These are phyloP conservation scores for Macrolepiota dolichaula DNA, from an alignment of 768 basidiomycete genomes.

Conservation along the genomic window DNA sequence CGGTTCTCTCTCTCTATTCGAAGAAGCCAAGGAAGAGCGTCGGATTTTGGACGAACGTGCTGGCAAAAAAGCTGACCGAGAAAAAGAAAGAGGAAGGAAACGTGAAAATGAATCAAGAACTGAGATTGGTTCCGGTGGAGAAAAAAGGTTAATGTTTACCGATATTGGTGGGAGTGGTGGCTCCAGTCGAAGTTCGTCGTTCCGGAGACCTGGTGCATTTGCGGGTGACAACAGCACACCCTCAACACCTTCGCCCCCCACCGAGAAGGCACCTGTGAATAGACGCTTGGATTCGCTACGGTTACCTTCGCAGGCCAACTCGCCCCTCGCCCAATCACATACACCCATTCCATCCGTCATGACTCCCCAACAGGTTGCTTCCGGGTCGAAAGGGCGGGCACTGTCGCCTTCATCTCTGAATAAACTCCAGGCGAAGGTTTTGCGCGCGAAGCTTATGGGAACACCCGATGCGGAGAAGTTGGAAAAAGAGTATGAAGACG, in stretches of 20 bases:
- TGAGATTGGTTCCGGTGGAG: slow-evolving; percentile 33
- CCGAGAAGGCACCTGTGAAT: slow-evolving; percentile 37
- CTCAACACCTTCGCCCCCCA: slow-evolving; percentile 59
- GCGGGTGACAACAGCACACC: slow-evolving; percentile 46
- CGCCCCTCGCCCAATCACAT: slow-evolving; percentile 56
- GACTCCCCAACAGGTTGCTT: slow-evolving; percentile 54
- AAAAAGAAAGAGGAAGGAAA: slow-evolving; percentile 29
- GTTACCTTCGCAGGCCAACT: slow-evolving; percentile 54
- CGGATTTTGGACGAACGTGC: slow-evolving; percentile 82
- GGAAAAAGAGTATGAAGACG: slow-evolving; percentile 83
- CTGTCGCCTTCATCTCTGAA: slow-evolving; percentile 82
- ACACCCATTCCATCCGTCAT: slow-evolving; percentile 93
- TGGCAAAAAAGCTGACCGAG: slow-evolving; percentile 42
- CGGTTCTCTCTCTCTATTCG: slow-evolving; percentile 78
- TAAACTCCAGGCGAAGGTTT: slow-evolving; percentile 87
- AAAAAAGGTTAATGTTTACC: slow-evolving; percentile 65
- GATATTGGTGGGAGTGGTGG: slow-evolving; percentile 58
- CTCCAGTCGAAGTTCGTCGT: slow-evolving; percentile 83
- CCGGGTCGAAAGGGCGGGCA: slow-evolving; percentile 36
- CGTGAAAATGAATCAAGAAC: slow-evolving; percentile 24
- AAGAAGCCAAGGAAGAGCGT: slow-evolving; percentile 86
- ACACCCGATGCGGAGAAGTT: slow-evolving; percentile 72
- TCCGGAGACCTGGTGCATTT: slow-evolving; percentile 74
- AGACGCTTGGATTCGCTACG: slow-evolving; percentile 60
- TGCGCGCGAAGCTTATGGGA: slow-evolving; percentile 86